Evolutionary conservation across 352 stramenopile genomes (phyloP), one percentile per base, ranked within the genome.

Genomic region (Globisporangium radiosum): DNA sequence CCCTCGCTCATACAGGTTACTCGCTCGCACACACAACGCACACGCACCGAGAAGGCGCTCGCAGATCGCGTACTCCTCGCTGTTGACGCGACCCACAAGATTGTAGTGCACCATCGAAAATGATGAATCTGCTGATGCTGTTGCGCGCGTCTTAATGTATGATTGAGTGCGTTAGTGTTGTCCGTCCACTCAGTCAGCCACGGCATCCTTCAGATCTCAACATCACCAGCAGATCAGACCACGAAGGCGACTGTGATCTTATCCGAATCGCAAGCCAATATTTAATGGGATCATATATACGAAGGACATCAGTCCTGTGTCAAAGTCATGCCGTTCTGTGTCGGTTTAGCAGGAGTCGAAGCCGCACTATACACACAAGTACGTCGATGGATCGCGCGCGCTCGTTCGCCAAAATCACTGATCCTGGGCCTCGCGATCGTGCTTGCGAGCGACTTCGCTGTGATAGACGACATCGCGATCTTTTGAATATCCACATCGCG

Each of bases 31-130:
- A 47, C 1, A 9, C 8, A 40, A 4, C 4, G 15, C 4, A 1
- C n/a, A 40, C 67, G 40, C 63, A 91, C 81, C 81, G 7, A 89
- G 66, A 9, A 91, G 60, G 10, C 81, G 75, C 56, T 89, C 81
- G 56, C 81, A 89, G 55, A 89, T 81, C 47, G 77, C 77, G 54
- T 87, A 91, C 47, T 89, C 78, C 52, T 88, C 76, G 57, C 75
- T 87, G 57, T 72, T 88, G 43, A 88, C 81, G 42, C 77, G 68
- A 8, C 77, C 81, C 7, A 73, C 77, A 52, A 91, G 74, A 25
- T 74, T 74, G 69, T 85, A 88, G 47, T 77, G 76, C 54, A 87
- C 78, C 76, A 83, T 82, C 45, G 5, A 13, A 14, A 13, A 9
- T 9, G 4, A 13, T n/a, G 8, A 50, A n/a, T 50, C 14, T 17